Evolutionary conservation across 164 flowering plant species (phyloP).

Genomic region (Vitis rotundifolia): DNA sequence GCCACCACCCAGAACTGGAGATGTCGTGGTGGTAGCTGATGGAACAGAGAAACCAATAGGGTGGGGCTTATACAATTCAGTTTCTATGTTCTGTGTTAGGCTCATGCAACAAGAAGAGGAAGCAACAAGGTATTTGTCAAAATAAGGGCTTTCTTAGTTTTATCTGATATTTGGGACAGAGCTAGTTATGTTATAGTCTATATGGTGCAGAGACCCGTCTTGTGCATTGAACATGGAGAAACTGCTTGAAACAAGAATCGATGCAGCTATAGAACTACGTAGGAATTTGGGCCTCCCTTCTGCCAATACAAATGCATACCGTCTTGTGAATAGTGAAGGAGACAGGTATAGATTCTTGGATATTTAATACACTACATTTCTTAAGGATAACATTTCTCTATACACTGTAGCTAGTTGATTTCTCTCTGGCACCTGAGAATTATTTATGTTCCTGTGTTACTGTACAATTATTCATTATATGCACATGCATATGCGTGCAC

Average conservation of each 20-base stretch:
- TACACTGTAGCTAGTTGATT: too few relatives aligned
- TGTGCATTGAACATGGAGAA: constrained; percentile 77
- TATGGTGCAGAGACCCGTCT: constrained; percentile 63
- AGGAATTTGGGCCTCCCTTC: constrained; percentile 76
- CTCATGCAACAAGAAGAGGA: constrained; percentile 97
- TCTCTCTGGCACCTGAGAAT: too few relatives aligned
- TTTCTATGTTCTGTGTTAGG: constrained; percentile 92
- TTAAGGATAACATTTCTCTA: too few relatives aligned
- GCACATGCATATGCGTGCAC: too few relatives aligned
- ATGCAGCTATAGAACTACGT: constrained; percentile 64
- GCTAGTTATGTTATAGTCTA: constrained; percentile 4
- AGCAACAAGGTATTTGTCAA: constrained; percentile 46
- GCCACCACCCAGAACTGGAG: constrained; percentile 91
- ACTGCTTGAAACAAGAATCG: constrained; percentile 71
- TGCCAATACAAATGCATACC: constrained; percentile 75
- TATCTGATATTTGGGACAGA: background rate
- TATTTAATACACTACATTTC: too few relatives aligned
- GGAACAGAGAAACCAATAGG: constrained; percentile 88
- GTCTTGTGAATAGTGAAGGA: constrained; percentile 96
- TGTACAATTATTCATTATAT: too few relatives aligned
- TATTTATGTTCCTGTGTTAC: too few relatives aligned
- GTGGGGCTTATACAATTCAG: constrained; percentile 94
- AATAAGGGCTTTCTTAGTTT: background rate
- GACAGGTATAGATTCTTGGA: constrained; percentile 56
- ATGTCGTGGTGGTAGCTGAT: constrained; percentile 86